Base-by-base conservation (phyloP, 2,329 filamentous ascomycete species). In the Diaporthe caulivora region DNA sequence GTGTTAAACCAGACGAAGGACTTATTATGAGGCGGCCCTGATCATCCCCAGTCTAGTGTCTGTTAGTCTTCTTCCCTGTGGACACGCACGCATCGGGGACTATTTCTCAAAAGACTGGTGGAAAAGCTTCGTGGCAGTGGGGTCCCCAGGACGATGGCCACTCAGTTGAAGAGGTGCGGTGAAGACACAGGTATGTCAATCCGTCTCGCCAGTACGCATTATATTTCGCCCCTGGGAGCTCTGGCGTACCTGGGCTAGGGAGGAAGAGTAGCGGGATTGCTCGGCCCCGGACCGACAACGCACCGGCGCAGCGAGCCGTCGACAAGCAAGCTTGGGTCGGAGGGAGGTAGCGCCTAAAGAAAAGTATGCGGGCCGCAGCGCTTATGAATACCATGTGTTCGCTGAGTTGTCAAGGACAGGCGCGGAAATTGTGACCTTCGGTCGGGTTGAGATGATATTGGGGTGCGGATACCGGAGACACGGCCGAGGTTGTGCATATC, bases 361-460 rank as follows among this genome's bases (percentile, higher is more conserved):
- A 34, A 34, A 9, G 9, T 5, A 34, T 5, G 34, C 34, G 5
- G 5, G 9, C 34, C 34, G 34, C 34, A 34, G 34, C 34, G 34
- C 18, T 11, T 18, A 10, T n/a, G n/a, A n/a, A n/a, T n/a, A n/a
- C n/a, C n/a, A n/a, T n/a, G n/a, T n/a, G n/a, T n/a, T n/a, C n/a
- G n/a, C n/a, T n/a, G n/a, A n/a, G n/a, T n/a, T n/a, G 29, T 31
- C 11, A 34, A 34, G 24, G 21, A 24, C 2, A 6, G 60, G 44
- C 26, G 42, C 60, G 29, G 60, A 42, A 42, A 65, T 65, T 65
- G 44, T 65, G 60, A 51, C 29, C 29, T 42, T 37, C 60, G 29
- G 5, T 31, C 51, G 51, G 9, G 29, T 34, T 9, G 42, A 51
- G 42, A 34, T 49, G 42, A 17, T 24, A 21, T 37, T 15, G 42